Percentiles rank a stretch among this genome's conserved stretches.
These are phyloP conservation scores for Cerioporus squamosus DNA, from an alignment of 1,284 basidiomycete species.

Conservation along the genomic window DNA sequence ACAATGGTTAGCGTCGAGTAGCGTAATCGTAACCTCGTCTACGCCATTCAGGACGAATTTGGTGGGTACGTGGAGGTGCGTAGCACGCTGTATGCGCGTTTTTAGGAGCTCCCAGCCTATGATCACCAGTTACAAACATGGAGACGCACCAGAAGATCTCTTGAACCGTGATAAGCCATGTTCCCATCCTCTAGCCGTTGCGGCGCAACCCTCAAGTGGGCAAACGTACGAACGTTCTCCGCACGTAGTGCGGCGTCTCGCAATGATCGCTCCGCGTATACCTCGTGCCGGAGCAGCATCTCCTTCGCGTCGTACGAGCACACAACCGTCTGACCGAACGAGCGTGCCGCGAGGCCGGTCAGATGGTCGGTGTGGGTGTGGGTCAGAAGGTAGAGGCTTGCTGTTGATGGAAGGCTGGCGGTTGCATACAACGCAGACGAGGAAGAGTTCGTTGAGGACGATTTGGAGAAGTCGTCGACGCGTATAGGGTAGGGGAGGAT, in stretches of 20 bases:
- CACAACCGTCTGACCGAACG: slow-evolving; percentile 68
- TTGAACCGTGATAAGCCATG: slow-evolving; percentile 50
- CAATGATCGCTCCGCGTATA: slow-evolving; percentile 63
- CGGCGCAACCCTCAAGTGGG: slow-evolving; percentile 67
- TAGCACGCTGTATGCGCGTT: slow-evolving; percentile 40
- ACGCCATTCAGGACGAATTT: slow-evolving; percentile 59
- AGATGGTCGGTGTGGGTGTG: slow-evolving; percentile 89
- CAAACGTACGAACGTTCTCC: slow-evolving; percentile 63
- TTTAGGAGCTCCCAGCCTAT: neutral
- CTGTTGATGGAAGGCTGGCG: slow-evolving; percentile 42
- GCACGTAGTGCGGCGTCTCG: slow-evolving; percentile 56
- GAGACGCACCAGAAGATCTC: slow-evolving; percentile 66
- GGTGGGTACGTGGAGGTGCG: slow-evolving; percentile 70
- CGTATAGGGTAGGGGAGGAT: slow-evolving; percentile 76
- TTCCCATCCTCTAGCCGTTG: slow-evolving; percentile 49
- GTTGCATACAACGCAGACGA: slow-evolving; percentile 14
- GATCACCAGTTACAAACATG: neutral
- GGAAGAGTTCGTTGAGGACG: neutral
- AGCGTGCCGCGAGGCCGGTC: slow-evolving; percentile 67
- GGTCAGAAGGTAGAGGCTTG: slow-evolving; percentile 75
- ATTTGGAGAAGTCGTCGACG: slow-evolving; percentile 72
- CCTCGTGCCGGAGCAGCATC: slow-evolving; percentile 80
- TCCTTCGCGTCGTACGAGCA: slow-evolving; percentile 84
- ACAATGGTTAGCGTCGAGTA: slow-evolving; percentile 93
- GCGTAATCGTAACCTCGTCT: slow-evolving; percentile 72